Evolutionary conservation across 768 basidiomycete genomes (phyloP).

Genomic region (Gautieria morchelliformis): DNA sequence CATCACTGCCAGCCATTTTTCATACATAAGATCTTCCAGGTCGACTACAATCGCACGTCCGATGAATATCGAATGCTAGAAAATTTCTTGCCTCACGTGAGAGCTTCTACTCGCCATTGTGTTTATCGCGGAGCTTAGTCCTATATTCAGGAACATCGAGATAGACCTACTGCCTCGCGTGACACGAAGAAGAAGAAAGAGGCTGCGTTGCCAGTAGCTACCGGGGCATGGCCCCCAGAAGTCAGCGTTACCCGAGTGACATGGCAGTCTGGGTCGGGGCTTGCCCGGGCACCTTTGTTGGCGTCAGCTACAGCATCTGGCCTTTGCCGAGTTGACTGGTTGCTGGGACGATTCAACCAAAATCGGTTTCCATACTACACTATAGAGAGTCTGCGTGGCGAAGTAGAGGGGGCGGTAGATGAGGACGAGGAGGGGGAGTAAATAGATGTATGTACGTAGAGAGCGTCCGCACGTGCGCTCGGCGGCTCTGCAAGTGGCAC

Average conservation of each 20-base stretch:
- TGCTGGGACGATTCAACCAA: constrained; percentile 66
- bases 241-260: constrained; percentile 67
- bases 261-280: constrained; percentile 76
- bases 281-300: constrained; percentile 46
- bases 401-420: constrained; percentile 23
- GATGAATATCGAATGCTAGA: constrained; percentile 86
- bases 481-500: no score
- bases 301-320: constrained; percentile 81
- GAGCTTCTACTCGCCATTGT: constrained; percentile 2
- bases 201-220: constrained; percentile 25
- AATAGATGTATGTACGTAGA: not conserved
- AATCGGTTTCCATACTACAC: constrained; percentile 58
- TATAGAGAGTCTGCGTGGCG: constrained; percentile 52
- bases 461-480: not conserved
- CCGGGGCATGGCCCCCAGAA: constrained; percentile 72
- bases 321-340: constrained; percentile 74
- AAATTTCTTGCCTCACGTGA: constrained; percentile 65
- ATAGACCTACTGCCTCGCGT: constrained; percentile 31
- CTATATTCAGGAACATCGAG: constrained; percentile 39
- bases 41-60: constrained; percentile 75
- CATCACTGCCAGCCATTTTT: constrained; percentile 53
- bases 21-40: constrained; percentile 69
- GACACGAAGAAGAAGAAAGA: constrained; percentile 30
- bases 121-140: constrained; percentile 1
- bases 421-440: constrained; percentile 19